Conservation (phyloP, 768 basidiomycete species). For the Clitopilus hobsonii region DNA sequence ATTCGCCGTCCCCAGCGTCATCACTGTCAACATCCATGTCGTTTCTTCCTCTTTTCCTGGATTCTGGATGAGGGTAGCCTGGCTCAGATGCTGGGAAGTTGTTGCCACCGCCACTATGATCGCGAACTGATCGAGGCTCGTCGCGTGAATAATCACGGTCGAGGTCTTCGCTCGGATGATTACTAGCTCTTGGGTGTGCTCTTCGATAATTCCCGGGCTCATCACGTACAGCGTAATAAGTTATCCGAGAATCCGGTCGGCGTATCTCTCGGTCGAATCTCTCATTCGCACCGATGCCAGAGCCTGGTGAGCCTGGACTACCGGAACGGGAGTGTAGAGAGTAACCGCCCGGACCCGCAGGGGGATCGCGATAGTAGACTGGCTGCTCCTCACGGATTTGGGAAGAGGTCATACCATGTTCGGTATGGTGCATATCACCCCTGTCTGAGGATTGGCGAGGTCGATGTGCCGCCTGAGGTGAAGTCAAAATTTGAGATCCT, state of each 20-base stretch:
- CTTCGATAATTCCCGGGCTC: conserved; percentile 43
- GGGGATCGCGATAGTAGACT: conserved; percentile 31
- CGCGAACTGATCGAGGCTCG: conserved; percentile 39
- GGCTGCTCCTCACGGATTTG: conserved; percentile 31
- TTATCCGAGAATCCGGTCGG: conserved; percentile 48
- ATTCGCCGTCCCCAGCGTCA: conserved; percentile 26
- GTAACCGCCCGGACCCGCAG: conserved; percentile 26
- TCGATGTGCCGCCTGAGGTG: conserved; percentile 37
- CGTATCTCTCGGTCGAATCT: too few relatives aligned
- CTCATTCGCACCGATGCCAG: conserved; percentile 33
- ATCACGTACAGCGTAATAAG: conserved; percentile 44
- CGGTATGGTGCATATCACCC: conserved; percentile 25
- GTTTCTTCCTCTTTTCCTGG: conserved; percentile 54
- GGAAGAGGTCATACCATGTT: conserved; percentile 12
- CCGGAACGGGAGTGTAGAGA: conserved; percentile 47
- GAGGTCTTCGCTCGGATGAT: conserved; percentile 38
- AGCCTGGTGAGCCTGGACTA: conserved; percentile 49
- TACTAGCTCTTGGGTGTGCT: conserved; percentile 45
- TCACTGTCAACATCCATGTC: conserved; percentile 64
- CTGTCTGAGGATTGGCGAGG: conserved; percentile 25
- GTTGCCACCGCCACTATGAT: conserved; percentile 33
- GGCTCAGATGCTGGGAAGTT: conserved; percentile 32
- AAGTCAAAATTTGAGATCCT: conserved; percentile 27
- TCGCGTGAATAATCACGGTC: conserved; percentile 45
- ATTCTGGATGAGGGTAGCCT: conserved; percentile 34